Conservation (phyloP, 2,329 filamentous ascomycete genomes). For the Penicillium sp. region DNA sequence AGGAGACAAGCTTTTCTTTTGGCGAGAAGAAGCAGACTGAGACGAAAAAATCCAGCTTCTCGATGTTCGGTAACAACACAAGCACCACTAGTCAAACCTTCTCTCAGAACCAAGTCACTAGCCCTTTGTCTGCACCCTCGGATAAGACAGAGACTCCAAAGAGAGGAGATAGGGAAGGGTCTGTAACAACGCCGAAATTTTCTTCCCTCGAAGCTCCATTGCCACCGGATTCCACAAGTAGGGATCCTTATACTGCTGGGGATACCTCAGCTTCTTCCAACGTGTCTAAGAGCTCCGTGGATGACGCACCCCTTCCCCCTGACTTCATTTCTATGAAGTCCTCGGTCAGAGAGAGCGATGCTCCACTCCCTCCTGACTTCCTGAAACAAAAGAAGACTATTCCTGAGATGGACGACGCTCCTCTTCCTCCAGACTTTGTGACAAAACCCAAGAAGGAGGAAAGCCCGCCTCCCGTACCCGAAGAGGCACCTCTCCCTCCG, state of each 20-base stretch:
- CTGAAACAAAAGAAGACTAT: constrained; percentile 1
- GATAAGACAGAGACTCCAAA: constrained; percentile 37
- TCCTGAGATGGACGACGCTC: constrained; percentile 1
- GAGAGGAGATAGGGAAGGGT: constrained; percentile 32
- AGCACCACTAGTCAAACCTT: constrained; percentile 4
- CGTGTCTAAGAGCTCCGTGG: constrained; percentile 40
- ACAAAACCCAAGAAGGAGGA: constrained; percentile 17
- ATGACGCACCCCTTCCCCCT: constrained; percentile 41
- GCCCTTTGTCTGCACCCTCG: constrained; percentile 32
- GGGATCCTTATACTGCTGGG: constrained; percentile 44
- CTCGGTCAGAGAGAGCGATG: constrained; percentile 1
- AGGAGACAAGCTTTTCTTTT: neutral
- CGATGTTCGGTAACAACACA: constrained; percentile 27
- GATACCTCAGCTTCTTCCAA: constrained; percentile 50
- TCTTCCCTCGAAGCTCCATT: constrained; percentile 39
- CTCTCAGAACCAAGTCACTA: constrained; percentile 24
- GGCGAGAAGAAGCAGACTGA: constrained; percentile 30
- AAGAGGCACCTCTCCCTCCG: constrained; percentile 28
- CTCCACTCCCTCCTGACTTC: constrained; percentile 10
- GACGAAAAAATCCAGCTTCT: constrained; percentile 32
- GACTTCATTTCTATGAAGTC: constrained; percentile 15
- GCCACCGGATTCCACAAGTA: constrained; percentile 50
- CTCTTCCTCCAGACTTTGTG: constrained; percentile 33
- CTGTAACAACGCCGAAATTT: constrained; percentile 32
- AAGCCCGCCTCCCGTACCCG: constrained; percentile 9